phyloP scores from a whole-genome alignment of 192 early-diverging fungal genomes.

The Funneliformis geosporum region DNA sequence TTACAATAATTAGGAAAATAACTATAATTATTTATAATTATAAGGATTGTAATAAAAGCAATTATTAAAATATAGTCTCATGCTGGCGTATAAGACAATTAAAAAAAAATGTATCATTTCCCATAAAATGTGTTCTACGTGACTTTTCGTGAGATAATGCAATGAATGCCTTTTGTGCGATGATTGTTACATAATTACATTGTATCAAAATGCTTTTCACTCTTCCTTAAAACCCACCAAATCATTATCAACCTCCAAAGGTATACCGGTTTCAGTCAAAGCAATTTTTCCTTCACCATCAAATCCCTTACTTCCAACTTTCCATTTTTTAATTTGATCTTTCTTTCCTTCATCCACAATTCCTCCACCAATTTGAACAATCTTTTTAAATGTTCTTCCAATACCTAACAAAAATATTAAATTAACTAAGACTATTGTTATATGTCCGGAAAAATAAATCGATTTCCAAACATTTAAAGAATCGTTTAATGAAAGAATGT shows the following conservation, averaged over 20 bases:
- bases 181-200: too few species aligned
- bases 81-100: too few species aligned
- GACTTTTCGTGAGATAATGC: too few species aligned
- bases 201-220: background rate
- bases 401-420: constrained; percentile 5
- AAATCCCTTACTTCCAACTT: background rate
- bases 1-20: too few species aligned
- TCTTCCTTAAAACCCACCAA: background rate
- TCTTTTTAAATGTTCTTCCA: background rate
- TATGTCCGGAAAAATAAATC: constrained; percentile 62
- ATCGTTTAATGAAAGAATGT: constrained; percentile 57
- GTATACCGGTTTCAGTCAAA: background rate
- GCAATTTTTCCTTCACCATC: background rate
- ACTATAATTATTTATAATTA: too few species aligned
- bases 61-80: too few species aligned
- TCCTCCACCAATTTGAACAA: background rate
- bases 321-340: background rate
- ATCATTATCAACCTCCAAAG: background rate
- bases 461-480: constrained; percentile 63
- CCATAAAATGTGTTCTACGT: too few species aligned
- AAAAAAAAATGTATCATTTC: too few species aligned
- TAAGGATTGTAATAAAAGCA: too few species aligned
- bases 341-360: background rate
- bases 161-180: too few species aligned
- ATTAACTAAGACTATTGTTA: constrained; percentile 48